phyloP scores from a whole-genome alignment of 176 grass and related monocot species.

The Neostapfia colusana region DNA sequence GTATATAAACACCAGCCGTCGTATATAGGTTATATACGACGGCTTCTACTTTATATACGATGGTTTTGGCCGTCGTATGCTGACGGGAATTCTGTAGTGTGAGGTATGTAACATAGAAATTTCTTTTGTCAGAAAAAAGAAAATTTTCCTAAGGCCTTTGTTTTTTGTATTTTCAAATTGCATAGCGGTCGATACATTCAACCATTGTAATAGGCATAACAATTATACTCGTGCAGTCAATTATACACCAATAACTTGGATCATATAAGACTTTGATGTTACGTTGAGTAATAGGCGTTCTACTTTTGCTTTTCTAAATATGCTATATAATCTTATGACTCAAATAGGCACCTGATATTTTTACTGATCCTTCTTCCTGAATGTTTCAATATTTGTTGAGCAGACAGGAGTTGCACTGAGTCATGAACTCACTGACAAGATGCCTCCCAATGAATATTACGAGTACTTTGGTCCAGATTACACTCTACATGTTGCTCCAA shows the following conservation, averaged over 20 bases:
- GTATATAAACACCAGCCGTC: too few relatives aligned
- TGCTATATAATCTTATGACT: neutral
- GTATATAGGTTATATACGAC: too few relatives aligned
- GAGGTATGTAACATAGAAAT: too few relatives aligned
- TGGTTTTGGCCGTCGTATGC: too few relatives aligned
- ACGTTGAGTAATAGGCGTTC: neutral
- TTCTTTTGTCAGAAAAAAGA: too few relatives aligned
- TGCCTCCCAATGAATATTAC: constrained; percentile 72
- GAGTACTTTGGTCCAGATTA: constrained; percentile 89
- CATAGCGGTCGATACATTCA: neutral
- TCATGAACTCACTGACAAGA: constrained; percentile 81
- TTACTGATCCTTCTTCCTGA: neutral
- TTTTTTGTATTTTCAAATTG: neutral
- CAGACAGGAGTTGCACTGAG: constrained; percentile 91
- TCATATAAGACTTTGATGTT: neutral
- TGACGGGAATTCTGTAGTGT: too few relatives aligned
- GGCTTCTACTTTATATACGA: too few relatives aligned
- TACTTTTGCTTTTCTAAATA: constrained; percentile 24
- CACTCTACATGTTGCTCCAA: constrained; percentile 68
- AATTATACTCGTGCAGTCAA: neutral
- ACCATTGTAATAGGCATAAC: neutral
- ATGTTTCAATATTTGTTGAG: constrained; percentile 21
- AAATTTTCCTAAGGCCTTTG: too few relatives aligned
- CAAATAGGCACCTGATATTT: neutral
- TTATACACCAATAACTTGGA: constrained; percentile 18